Base-by-base conservation (phyloP, 2,329 filamentous ascomycete genomes). In the Cryphonectria japonica region DNA sequence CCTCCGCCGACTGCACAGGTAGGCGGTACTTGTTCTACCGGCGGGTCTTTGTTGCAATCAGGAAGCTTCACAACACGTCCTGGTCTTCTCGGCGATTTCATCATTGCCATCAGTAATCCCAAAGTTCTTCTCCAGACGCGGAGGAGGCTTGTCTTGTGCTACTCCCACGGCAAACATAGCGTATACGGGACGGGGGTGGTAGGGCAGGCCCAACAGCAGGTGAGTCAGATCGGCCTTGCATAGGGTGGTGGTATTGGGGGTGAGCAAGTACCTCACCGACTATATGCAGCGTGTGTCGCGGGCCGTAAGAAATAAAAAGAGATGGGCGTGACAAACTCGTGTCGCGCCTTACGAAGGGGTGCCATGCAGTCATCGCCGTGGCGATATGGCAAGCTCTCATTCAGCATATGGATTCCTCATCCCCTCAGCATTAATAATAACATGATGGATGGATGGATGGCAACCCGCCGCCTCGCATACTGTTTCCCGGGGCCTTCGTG, bases 211-310 rank as follows among this genome's bases (percentile, higher is more conserved):
- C 37, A 60, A 26, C 26, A 34, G 60, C 66, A 62, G 66, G 50
- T 69, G 70, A 69, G 67, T 71, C 70, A 71, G 70, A 69, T 64
- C 69, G 50, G 50, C 37, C 13, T 5, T 39, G 64, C 22, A 52
- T 62, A 34, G 14, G 54, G 13, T 26, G 52, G 52, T 57, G n/a
- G 26, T 16, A 34, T 60, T 34, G 16, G 26, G 26, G 26, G 43
- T 39, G 67, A 9, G 39, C 43, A 50, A 43, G 32, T 26, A 60
- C 50, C 54, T 72, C 70, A 72, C 70, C 70, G 70, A 72, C 68
- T 67, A 63, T 69, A 69, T 72, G 70, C 70, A 26, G 43, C 57
- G 54, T 59, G 54, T 3, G 59, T 43, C 61, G 67, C 70, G 26
- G 66, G 54, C 67, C 14, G 41, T 16, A 34, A 8, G 57, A 13